These are phyloP conservation scores for Magnolia kwangsiensis DNA, from an alignment of 164 flowering plant species.

Conservation along the genomic window DNA sequence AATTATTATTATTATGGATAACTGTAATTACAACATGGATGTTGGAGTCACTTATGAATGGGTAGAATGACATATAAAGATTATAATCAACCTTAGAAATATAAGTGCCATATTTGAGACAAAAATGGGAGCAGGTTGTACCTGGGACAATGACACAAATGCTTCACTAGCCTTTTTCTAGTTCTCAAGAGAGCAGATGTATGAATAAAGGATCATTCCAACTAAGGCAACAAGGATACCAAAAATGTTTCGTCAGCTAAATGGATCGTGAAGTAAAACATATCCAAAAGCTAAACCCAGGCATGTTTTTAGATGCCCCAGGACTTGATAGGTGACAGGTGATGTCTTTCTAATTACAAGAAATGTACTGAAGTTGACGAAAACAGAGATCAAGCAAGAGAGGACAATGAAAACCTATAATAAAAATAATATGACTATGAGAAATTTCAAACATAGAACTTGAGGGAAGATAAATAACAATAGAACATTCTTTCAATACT, in stretches of 20 bases:
- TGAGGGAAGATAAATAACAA: too few relatives aligned
- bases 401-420: slow-evolving; percentile 92
- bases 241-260: slow-evolving; percentile 82
- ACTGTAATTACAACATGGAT: too few relatives aligned
- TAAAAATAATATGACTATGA: too few relatives aligned
- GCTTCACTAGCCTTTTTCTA: slow-evolving; percentile 70
- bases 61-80: too few relatives aligned
- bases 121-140: slow-evolving; percentile 22
- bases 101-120: too few relatives aligned
- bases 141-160: slow-evolving; percentile 62
- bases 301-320: slow-evolving; percentile 95
- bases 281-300: slow-evolving; percentile 91
- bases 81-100: too few relatives aligned
- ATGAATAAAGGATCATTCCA: slow-evolving; percentile 90
- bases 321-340: slow-evolving; percentile 95
- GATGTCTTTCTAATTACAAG: slow-evolving; percentile 97
- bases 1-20: too few relatives aligned
- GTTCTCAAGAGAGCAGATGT: slow-evolving; percentile 65
- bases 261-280: slow-evolving; percentile 78
- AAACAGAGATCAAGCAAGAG: slow-evolving; percentile 90
- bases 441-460: too few relatives aligned
- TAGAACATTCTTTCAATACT: too few relatives aligned
- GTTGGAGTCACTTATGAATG: too few relatives aligned
- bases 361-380: slow-evolving; percentile 96
- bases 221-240: slow-evolving; percentile 82